Conservation (phyloP, 805 yeast genomes). For the Lipomyces orientalis region DNA sequence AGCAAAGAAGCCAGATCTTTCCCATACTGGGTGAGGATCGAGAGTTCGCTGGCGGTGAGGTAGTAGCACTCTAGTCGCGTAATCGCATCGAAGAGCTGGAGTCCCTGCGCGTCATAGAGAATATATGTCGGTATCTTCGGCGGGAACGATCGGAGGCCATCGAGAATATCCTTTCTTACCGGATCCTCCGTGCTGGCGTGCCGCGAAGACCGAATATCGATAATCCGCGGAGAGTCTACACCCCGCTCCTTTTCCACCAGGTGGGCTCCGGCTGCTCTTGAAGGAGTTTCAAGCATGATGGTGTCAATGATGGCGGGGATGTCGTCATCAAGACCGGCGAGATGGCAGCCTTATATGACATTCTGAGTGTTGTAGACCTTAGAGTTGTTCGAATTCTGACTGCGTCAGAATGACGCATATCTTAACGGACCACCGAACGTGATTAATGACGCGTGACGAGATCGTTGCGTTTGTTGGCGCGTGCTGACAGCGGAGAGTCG, state of each 20-base stretch:
- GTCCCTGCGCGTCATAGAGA: slow-evolving; percentile 37
- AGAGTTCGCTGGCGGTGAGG: slow-evolving; percentile 29
- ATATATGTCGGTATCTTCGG: slow-evolving; percentile 31
- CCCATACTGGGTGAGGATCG: slow-evolving; percentile 23
- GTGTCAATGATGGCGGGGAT: background rate
- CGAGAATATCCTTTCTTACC: slow-evolving; percentile 6
- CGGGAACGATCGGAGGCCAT: background rate
- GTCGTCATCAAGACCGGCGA: background rate
- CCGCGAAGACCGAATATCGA: slow-evolving; percentile 1
- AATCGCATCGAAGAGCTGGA: slow-evolving; percentile 37
- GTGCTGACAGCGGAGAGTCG: background rate
- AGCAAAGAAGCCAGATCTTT: slow-evolving; percentile 28
- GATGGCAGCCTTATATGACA: background rate
- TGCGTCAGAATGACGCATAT: background rate
- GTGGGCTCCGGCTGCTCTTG: background rate
- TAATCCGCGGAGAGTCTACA: background rate
- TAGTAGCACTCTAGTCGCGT: slow-evolving; percentile 34
- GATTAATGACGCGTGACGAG: background rate
- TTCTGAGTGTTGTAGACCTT: background rate
- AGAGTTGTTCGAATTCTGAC: background rate
- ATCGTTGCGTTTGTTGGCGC: background rate
- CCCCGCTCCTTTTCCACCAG: background rate
- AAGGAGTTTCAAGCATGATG: slow-evolving; percentile 1
- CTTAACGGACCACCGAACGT: too few species aligned
- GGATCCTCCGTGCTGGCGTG: background rate